Evolutionary conservation across 306 rosid genomes (phyloP), one percentile per base, ranked within the genome.

Genomic region (Albizia julibrissin): DNA sequence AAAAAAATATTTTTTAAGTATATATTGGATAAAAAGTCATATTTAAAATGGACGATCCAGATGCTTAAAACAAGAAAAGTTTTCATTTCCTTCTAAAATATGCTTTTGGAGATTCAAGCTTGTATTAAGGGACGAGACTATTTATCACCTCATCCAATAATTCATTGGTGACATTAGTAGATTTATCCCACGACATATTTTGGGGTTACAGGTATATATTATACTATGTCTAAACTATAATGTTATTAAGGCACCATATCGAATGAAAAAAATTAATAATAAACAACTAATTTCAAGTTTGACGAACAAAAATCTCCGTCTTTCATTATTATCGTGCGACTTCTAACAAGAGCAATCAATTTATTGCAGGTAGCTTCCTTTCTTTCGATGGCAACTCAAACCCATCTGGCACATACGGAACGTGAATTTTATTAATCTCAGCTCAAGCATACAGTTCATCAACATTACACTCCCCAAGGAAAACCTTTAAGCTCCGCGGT

Each of bases 401-500:
- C 61, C 72, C 69, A 46, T 52, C 76, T 24, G 40, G 1, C 70
- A 54, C 3, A 46, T 29, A 16, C 11, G 74, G 16, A 46, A 81
- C 46, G 3, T 49, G 66, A 72, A 34, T 26, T 56, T 43, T 49
- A 34, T 34, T 68, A 31, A 21, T 26, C 11, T 78, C 2, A n/a
- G 44, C 81, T 85, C 86, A 94, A 69, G 79, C 88, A 80, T 85
- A 92, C 87, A 81, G 82, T 43, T 80, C 95, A 83, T 89, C 97
- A 27, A 94, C 75, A 80, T 82, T 86, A 83, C 98, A 94, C 85
- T 94, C 97, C 74, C 92, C 92, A 12, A 85, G 89, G 72, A 88
- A 92, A 87, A 92, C 94, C 88, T 91, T 92, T 85, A 94, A 39
- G 91, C 98, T 91, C 40, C 98, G 89, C 0, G 95, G 97, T 56